Conservation (phyloP, 31 red algal genomes). For the Porphyra umbilicalis region DNA sequence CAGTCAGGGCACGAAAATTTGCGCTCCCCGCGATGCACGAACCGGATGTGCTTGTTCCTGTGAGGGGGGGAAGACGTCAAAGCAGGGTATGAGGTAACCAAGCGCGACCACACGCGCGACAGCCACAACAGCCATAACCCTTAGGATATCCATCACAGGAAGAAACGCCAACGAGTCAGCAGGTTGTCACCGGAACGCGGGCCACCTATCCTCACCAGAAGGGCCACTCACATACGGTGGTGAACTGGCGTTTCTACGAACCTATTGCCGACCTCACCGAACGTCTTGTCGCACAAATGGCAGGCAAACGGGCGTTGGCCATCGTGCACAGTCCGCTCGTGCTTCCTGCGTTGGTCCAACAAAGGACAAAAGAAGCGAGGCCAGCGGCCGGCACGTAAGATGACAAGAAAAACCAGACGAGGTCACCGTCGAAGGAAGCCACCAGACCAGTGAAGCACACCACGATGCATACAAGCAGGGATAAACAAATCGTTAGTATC, state of each 20-base stretch:
- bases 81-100: neutral
- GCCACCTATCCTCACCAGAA: neutral
- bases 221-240: too few species aligned
- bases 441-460: too few species aligned
- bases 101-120: neutral
- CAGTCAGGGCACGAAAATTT: too few species aligned
- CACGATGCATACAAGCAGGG: neutral
- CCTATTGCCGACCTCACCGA: constrained; percentile 20
- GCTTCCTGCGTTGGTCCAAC: constrained; percentile 10
- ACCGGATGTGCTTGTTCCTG: neutral
- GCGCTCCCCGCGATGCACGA: too few species aligned
- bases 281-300: constrained; percentile 23
- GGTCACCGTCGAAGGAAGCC: neutral
- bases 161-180: neutral
- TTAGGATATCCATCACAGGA: too few species aligned
- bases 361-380: neutral
- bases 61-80: neutral
- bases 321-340: constrained; percentile 48
- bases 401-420: neutral
- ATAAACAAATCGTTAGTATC: neutral
- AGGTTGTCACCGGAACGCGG: neutral
- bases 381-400: neutral
- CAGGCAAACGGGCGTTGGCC: constrained; percentile 36
- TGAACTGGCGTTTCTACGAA: neutral
- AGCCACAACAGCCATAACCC: neutral